These are phyloP conservation scores for Sporobolus alterniflorus DNA, from an alignment of 202 grass and related monocot genomes.

Conservation along the genomic window DNA sequence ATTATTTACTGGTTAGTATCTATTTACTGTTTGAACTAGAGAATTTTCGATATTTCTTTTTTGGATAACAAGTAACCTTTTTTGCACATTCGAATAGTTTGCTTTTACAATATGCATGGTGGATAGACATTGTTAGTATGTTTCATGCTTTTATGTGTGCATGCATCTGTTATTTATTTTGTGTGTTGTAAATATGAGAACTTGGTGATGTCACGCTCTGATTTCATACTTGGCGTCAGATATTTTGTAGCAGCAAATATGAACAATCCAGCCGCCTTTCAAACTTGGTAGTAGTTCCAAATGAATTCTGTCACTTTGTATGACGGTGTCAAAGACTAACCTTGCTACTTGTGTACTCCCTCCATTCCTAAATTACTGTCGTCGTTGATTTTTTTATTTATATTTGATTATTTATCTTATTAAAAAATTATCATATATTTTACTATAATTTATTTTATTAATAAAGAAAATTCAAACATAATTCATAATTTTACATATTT, in stretches of 20 bases:
- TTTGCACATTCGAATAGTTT: background rate
- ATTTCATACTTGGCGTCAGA: background rate
- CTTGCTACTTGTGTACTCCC: slow-evolving; percentile 19
- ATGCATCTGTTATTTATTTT: background rate
- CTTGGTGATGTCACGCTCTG: background rate
- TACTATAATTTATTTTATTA: no score
- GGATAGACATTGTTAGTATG: background rate
- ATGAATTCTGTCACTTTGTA: background rate
- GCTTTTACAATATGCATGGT: no score
- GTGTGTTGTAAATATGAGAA: background rate
- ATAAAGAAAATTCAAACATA: no score
- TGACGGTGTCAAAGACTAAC: slow-evolving; percentile 7
- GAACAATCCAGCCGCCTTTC: slow-evolving; percentile 12
- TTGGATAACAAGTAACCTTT: no score
- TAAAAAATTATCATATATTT: no score
- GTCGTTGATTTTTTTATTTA: no score
- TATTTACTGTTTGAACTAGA: no score
- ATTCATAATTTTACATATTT: no score
- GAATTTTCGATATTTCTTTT: background rate
- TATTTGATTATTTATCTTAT: no score
- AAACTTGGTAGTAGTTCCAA: background rate
- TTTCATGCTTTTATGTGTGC: background rate
- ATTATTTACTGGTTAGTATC: background rate
- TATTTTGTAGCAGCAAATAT: no score
- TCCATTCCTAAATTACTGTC: no score